A percentile compares a stretch with the other conserved stretches of the same genome.
These are phyloP conservation scores for Sphagnum tenellum DNA, from an alignment of 225 moss, liverwort and hornwort species.

Conservation along the genomic window DNA sequence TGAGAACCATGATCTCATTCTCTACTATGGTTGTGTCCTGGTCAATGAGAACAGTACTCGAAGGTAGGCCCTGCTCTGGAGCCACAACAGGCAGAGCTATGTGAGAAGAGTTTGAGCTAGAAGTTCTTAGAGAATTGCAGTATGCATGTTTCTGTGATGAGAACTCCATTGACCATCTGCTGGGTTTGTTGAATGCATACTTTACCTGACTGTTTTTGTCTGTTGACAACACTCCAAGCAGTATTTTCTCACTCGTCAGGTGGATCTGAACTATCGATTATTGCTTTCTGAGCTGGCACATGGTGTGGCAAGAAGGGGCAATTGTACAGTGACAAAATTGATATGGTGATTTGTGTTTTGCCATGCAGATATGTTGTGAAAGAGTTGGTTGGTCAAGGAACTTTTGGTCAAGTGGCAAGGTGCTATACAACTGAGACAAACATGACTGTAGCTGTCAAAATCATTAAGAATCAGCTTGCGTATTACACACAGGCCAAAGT, in stretches of 20 bases:
- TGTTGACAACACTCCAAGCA: no score
- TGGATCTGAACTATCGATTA: no score
- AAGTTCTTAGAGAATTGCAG: no score
- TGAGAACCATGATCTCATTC: slow-evolving; percentile 63
- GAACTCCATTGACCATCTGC: no score
- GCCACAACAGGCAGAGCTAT: no score
- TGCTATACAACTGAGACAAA: slow-evolving; percentile 69
- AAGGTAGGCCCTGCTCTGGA: slow-evolving; percentile 21
- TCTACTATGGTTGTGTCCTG: slow-evolving; percentile 50
- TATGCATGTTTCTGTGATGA: no score
- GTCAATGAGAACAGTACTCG: slow-evolving; percentile 37
- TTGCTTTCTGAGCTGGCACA: not conserved
- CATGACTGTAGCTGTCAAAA: slow-evolving; percentile 81
- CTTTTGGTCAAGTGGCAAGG: slow-evolving; percentile 96
- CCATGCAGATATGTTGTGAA: slow-evolving; percentile 76
- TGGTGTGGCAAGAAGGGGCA: not conserved
- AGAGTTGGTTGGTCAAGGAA: slow-evolving; percentile 81
- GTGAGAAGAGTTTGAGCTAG: no score
- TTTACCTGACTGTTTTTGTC: no score
- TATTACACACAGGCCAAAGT: slow-evolving; percentile 78
- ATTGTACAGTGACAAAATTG: not conserved
- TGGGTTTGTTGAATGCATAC: no score
- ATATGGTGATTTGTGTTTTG: not conserved
- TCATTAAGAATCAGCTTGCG: slow-evolving; percentile 86
- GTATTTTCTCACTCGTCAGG: no score